phyloP scores from a whole-genome alignment of 768 basidiomycete species.

The Lactarius hengduanensis region DNA sequence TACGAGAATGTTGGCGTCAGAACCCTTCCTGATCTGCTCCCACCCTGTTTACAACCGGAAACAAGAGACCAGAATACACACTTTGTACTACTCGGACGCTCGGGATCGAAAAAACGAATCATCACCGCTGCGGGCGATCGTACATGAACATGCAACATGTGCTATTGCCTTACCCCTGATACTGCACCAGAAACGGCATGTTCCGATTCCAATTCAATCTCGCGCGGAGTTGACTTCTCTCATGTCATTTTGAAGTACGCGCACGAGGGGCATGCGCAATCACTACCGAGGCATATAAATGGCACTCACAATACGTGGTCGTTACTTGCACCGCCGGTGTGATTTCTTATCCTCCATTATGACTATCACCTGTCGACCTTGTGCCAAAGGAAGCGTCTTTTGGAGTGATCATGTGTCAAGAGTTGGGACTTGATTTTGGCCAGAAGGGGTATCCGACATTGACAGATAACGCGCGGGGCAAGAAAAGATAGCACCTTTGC shows the following conservation, averaged over 20 bases:
- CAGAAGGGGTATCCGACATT: conserved; percentile 11
- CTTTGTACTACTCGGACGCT: background rate
- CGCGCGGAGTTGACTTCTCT: conserved; percentile 16
- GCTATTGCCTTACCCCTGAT: conserved; percentile 22
- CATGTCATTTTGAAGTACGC: conserved; percentile 11
- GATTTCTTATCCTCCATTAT: conserved; percentile 6
- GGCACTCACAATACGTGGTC: conserved; percentile 2
- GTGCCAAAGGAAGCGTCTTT: background rate
- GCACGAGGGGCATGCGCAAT: conserved; percentile 14
- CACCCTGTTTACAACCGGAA: conserved; percentile 17
- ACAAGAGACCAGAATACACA: conserved; percentile 1
- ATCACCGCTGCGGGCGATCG: conserved; percentile 21
- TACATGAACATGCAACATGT: conserved; percentile 16
- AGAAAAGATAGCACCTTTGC: conserved; percentile 4
- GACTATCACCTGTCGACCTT: background rate
- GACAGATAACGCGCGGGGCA: conserved; percentile 5
- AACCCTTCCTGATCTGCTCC: conserved; percentile 2
- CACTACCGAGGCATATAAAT: conserved; percentile 10
- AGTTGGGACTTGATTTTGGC: conserved; percentile 3
- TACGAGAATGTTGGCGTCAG: conserved; percentile 12
- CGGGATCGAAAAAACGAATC: conserved; percentile 17
- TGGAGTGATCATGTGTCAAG: conserved; percentile 8
- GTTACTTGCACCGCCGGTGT: conserved; percentile 7
- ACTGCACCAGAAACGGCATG: conserved; percentile 17
- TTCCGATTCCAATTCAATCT: conserved; percentile 19